Percentiles rank a stretch among this genome's conserved stretches.
phyloP scores from a whole-genome alignment of 2,329 filamentous ascomycete genomes.

The Myriosclerotinia curreyana region DNA sequence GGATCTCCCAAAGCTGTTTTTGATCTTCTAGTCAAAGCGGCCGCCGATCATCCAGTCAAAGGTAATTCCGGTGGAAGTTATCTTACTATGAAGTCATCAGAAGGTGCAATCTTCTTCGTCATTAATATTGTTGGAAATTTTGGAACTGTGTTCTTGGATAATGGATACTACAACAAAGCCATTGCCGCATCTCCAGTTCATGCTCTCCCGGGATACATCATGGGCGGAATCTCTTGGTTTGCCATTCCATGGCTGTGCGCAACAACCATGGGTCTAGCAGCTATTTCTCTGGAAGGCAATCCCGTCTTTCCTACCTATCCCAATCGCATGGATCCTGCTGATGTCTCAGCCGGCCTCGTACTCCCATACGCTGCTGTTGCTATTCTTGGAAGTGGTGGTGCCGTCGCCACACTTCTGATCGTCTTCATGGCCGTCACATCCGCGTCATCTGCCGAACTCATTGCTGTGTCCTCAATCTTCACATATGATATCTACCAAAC shows the following conservation, averaged over 20 bases:
- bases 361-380: constrained; percentile 83
- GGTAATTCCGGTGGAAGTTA: constrained; percentile 82
- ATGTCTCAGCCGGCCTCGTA: constrained; percentile 80
- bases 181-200: constrained; percentile 84
- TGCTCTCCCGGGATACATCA: constrained; percentile 81
- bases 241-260: constrained; percentile 88
- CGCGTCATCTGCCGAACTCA: constrained; percentile 77
- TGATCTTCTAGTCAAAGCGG: constrained; percentile 69
- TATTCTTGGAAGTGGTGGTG: constrained; percentile 76
- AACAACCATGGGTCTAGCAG: constrained; percentile 82
- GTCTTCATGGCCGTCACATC: constrained; percentile 85
- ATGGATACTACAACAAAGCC: constrained; percentile 90
- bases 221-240: constrained; percentile 82
- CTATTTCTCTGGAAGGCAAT: constrained; percentile 73
- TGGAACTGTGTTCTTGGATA: constrained; percentile 74
- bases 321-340: constrained; percentile 65
- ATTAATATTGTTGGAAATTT: constrained; percentile 89
- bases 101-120: constrained; percentile 85
- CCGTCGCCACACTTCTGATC: constrained; percentile 72
- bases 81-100: constrained; percentile 76
- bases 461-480: constrained; percentile 82
- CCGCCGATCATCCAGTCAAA: constrained; percentile 66
- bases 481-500: constrained; percentile 88
- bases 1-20: constrained; percentile 77
- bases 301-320: constrained; percentile 71